These are phyloP conservation scores for Cenchrus americanus DNA, from an alignment of 176 grass and related monocot species.

Conservation along the genomic window DNA sequence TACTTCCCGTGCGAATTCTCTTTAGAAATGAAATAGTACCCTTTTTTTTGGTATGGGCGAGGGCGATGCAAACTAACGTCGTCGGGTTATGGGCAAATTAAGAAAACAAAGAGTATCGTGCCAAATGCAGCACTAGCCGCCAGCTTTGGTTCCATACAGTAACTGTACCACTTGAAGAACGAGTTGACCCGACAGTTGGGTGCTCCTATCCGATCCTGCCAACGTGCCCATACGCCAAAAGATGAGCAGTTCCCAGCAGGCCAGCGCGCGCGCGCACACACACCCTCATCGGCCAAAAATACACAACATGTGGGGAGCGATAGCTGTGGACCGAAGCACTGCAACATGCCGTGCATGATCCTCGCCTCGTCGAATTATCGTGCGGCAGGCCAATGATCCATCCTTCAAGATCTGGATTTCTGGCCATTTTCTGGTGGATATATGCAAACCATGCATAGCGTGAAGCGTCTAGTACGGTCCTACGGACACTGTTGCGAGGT, in stretches of 20 bases:
- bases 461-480: not conserved
- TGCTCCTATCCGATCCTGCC: not conserved
- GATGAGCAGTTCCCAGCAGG: not conserved
- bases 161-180: not conserved
- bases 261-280: not conserved
- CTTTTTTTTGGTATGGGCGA: not conserved
- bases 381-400: not conserved
- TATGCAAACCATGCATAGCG: not conserved
- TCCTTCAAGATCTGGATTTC: not conserved
- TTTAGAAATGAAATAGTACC: not conserved
- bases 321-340: not conserved
- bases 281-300: not conserved
- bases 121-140: not conserved
- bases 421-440: not conserved
- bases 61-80: not conserved
- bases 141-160: not conserved
- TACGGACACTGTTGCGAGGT: not conserved
- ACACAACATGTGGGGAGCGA: not conserved
- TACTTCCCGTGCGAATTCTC: not conserved
- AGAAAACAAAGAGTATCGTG: not conserved
- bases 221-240: conserved; percentile 21
- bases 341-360: not conserved
- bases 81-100: not conserved
- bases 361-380: conserved; percentile 35
- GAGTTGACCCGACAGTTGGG: conserved; percentile 22